Base-by-base conservation (phyloP, 768 basidiomycete species). In the Naganishia vaughanmartiniae region DNA sequence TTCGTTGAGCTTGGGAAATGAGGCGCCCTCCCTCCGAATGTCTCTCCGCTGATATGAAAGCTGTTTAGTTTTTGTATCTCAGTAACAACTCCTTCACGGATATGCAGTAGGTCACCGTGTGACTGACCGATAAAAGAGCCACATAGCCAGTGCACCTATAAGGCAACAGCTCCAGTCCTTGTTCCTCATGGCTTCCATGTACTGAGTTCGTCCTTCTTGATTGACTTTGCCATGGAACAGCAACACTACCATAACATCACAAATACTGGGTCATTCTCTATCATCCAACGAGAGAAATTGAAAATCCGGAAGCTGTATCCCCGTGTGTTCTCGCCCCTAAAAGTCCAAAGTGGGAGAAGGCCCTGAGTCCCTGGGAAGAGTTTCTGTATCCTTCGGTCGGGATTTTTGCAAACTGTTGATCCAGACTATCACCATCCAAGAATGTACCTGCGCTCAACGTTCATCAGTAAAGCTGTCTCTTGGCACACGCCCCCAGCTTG, bases 131-230 rank as follows among this genome's bases (percentile, higher is more conserved):
- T 57, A 34, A 24, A 57, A 57, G 15, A 57, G 14, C 31, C 33
- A 57, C 15, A 57, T 17, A 11, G 30, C 56, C 15, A 57, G 33
- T 17, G 56, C 56, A 17, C 56, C 34, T 12, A 36, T 36, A 36
- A 12, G 34, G 34, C 34, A 36, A 12, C 34, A 36, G 34, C 34
- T 36, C 57, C 57, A 60, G 14, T 39, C 19, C 21, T 60, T 60
- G 36, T 60, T 60, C n/a, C 57, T 11, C 57, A 60, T 60, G 2
- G 36, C 21, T 24, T 19, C 26, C 36, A 60, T 39, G 36, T n/a
- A 60, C 34, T 60, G 57, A n/a, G 36, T 60, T 14, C 34, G 33
- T n/a, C 57, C 57, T 24, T 60, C 36, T n/a, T 60, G 34, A 33
- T 60, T 57, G 24, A 31, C 34, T 34, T 57, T 57, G 12, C 55